Conservation (phyloP, 31 red algal species). For the Odonthalia washingtoniensis region DNA sequence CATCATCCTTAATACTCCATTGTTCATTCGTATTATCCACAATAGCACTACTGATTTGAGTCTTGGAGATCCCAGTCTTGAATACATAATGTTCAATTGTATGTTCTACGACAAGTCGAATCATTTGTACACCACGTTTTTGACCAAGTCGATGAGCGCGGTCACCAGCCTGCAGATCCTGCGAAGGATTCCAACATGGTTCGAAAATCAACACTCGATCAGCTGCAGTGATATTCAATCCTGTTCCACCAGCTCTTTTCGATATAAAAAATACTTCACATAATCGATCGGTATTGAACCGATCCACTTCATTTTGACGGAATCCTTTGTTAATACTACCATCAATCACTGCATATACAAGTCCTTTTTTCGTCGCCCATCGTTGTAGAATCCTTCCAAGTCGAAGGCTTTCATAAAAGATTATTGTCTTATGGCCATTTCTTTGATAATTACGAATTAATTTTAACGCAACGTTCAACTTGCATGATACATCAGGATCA, state of each 20-base stretch:
- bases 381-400: slow-evolving; percentile 58
- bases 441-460: slow-evolving; percentile 54
- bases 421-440: slow-evolving; percentile 77
- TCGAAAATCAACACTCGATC: slow-evolving; percentile 93
- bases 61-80: slow-evolving; percentile 67
- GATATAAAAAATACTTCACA: slow-evolving; percentile 87
- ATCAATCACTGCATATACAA: slow-evolving; percentile 56
- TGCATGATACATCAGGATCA: slow-evolving; percentile 69
- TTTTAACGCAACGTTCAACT: slow-evolving; percentile 60
- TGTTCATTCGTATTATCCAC: slow-evolving; percentile 79
- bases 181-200: slow-evolving; percentile 91
- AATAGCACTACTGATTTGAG: slow-evolving; percentile 75
- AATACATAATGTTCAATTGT: slow-evolving; percentile 94
- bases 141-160: slow-evolving; percentile 95
- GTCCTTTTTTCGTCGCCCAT: slow-evolving; percentile 59
- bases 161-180: slow-evolving; percentile 94
- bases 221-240: slow-evolving; percentile 84
- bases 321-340: slow-evolving; percentile 74
- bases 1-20: slow-evolving; percentile 51
- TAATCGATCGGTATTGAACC: slow-evolving; percentile 75
- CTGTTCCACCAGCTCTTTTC: slow-evolving; percentile 87
- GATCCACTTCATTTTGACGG: slow-evolving; percentile 78
- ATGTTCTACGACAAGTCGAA: slow-evolving; percentile 79
- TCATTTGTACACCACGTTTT: slow-evolving; percentile 77
- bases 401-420: slow-evolving; percentile 77